Conservation (phyloP, 768 basidiomycete species). For the Pholiota conissans region DNA sequence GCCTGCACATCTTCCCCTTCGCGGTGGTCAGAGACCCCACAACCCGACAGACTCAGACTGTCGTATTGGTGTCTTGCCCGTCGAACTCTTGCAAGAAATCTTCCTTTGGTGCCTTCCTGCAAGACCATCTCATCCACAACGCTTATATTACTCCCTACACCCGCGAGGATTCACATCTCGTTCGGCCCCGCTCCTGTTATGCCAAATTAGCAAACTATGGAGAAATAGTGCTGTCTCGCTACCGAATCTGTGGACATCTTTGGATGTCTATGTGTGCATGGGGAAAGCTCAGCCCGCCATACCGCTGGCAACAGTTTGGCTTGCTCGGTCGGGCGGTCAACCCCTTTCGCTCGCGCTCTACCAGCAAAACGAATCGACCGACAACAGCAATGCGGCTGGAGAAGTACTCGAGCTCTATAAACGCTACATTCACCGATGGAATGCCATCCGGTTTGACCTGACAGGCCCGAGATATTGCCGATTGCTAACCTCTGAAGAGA, state of each 20-base stretch:
- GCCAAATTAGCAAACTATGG: constrained; percentile 45
- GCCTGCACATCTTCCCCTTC: not conserved
- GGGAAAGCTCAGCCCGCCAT: constrained; percentile 30
- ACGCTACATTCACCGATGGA: constrained; percentile 29
- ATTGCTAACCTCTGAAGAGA: constrained; percentile 18
- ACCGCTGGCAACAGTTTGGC: constrained; percentile 29
- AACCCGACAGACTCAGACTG: not conserved
- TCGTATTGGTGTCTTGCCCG: constrained; percentile 18
- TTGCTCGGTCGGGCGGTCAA: constrained; percentile 31
- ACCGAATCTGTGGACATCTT: constrained; percentile 40
- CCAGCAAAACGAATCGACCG: constrained; percentile 33
- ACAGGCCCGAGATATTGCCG: constrained; percentile 29
- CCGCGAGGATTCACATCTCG: constrained; percentile 14
- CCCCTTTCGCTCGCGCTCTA: constrained; percentile 31
- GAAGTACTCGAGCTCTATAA: constrained; percentile 32
- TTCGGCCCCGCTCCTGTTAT: constrained; percentile 34
- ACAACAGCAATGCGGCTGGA: constrained; percentile 26
- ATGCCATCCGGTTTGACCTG: constrained; percentile 29
- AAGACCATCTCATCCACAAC: constrained; percentile 5
- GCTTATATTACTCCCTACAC: constrained; percentile 9
- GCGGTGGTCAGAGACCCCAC: not conserved
- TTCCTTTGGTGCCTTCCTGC: constrained; percentile 28
- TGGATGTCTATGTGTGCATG: constrained; percentile 29
- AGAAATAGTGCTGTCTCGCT: constrained; percentile 35
- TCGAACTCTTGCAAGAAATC: constrained; percentile 31